These are phyloP conservation scores for Lactuca sativa DNA, from an alignment of 129 eudicot species.

Conservation along the genomic window DNA sequence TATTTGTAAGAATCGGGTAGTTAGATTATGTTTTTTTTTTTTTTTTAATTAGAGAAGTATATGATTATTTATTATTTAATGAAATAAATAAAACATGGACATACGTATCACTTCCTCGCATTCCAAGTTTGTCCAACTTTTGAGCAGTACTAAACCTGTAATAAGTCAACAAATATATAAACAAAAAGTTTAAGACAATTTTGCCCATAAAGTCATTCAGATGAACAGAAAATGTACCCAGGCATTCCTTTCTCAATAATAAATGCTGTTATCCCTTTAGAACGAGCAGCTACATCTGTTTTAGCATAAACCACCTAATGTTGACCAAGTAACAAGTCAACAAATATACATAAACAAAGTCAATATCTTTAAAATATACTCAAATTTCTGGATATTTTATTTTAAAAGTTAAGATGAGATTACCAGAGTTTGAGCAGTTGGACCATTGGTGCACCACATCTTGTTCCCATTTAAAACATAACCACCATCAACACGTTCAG, in stretches of 20 bases:
- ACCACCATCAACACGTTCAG: conserved; percentile 92
- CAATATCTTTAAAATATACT: no score
- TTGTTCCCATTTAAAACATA: conserved; percentile 87
- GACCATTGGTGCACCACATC: conserved; percentile 99
- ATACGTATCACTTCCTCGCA: conserved; percentile 99
- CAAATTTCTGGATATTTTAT: no score
- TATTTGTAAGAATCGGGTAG: conserved; percentile 16
- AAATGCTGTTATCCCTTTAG: conserved; percentile 96
- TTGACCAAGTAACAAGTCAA: not conserved
- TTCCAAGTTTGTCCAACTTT: conserved; percentile 95
- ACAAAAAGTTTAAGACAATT: not conserved
- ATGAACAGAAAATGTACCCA: conserved; percentile 54
- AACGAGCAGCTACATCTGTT: conserved; percentile 67
- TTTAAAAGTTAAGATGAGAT: not conserved
- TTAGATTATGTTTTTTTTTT: not conserved
- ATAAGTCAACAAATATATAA: conserved; percentile 1
- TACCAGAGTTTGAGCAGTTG: conserved; percentile 94
- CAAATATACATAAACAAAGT: not conserved
- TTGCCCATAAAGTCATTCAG: conserved; percentile 6
- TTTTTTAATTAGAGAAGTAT: not conserved
- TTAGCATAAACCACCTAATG: conserved; percentile 88
- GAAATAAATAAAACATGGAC: conserved; percentile 18
- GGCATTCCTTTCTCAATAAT: conserved; percentile 97
- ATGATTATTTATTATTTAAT: not conserved
- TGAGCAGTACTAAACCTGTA: conserved; percentile 98